Percentiles rank a stretch among this genome's conserved stretches.
These are phyloP conservation scores for Yarrowia divulgata DNA, from an alignment of 805 yeast species.

Conservation along the genomic window DNA sequence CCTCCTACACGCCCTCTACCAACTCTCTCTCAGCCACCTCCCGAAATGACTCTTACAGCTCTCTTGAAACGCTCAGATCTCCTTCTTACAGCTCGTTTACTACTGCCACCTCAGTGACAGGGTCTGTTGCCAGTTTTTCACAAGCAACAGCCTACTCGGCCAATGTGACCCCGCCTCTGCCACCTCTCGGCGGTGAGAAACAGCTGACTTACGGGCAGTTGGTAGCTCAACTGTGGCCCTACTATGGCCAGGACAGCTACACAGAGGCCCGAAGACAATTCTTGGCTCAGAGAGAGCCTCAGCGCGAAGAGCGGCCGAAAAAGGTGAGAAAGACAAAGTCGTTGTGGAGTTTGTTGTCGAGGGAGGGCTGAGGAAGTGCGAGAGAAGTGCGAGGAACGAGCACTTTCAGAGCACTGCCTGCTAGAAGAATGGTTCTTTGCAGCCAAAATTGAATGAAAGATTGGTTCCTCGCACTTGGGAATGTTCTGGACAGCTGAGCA, in stretches of 20 bases:
- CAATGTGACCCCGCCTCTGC: neutral
- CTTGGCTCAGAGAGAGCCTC: neutral
- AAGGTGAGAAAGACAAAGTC: neutral
- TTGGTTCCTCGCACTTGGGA: too few species aligned
- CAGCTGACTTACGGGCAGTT: conserved; percentile 4
- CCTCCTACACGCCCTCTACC: too few species aligned
- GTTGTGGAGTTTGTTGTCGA: neutral
- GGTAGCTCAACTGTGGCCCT: conserved; percentile 8
- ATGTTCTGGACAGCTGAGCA: too few species aligned
- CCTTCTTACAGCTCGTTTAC: too few species aligned
- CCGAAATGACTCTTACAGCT: neutral
- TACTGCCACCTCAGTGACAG: too few species aligned
- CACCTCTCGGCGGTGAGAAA: neutral
- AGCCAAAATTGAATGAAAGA: too few species aligned
- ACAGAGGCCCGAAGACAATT: neutral
- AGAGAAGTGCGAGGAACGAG: too few species aligned
- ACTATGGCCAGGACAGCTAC: neutral
- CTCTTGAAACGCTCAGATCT: too few species aligned
- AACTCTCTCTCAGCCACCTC: too few species aligned
- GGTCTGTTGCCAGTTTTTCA: neutral
- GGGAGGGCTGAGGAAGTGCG: neutral
- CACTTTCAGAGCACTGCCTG: too few species aligned
- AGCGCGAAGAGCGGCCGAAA: neutral
- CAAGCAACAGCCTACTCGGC: neutral
- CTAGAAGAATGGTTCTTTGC: too few species aligned